Evolutionary conservation across 495 filamentous ascomycete genomes (phyloP), one percentile per base, ranked within the genome.

Genomic region (Trichoderma erinaceum): DNA sequence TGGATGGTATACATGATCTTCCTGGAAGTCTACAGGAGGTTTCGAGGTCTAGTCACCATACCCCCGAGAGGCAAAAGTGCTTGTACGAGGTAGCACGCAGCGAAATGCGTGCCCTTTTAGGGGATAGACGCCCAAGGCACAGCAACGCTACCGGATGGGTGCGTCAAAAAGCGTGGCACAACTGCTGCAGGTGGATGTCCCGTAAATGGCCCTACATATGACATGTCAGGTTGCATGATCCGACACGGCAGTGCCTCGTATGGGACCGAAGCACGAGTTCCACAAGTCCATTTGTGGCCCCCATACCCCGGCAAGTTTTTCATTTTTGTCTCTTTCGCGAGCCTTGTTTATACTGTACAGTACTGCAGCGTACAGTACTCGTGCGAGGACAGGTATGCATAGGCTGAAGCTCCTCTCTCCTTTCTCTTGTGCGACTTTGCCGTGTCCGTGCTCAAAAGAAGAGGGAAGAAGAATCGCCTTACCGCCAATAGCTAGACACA

Each of bases 141-240:
- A 38, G 35, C 35, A 38, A n/a, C 8, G n/a, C 50, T 56, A 56
- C 16, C 21, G 18, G n/a, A 56, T n/a, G 50, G 11, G 50, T 25
- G 50, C 50, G 50, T 21, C 21, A 6, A 25, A 48, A 56, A 56
- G 50, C 50, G 50, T 56, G 23, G 23, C n/a, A n/a, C 56, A 61
- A 32, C 23, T 29, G 56, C 56, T 29, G 48, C 48, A 52, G 48
- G 18, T 21, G 48, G 18, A 52, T 18, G 18, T 21, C 18, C 48
- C 16, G 48, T 52, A 52, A 52, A 52, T n/a, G 48, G 48, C 18
- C 18, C 21, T 52, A n/a, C 48, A 61, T 61, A 61, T 61, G 56
- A 61, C 56, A 61, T 61, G 56, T 61, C 56, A 61, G 56, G 25
- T 61, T 61, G 56, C 56, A 61, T 61, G 56, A 61, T 61, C 56